Conservation (phyloP, 805 yeast genomes). For the Ogataea corticis region DNA sequence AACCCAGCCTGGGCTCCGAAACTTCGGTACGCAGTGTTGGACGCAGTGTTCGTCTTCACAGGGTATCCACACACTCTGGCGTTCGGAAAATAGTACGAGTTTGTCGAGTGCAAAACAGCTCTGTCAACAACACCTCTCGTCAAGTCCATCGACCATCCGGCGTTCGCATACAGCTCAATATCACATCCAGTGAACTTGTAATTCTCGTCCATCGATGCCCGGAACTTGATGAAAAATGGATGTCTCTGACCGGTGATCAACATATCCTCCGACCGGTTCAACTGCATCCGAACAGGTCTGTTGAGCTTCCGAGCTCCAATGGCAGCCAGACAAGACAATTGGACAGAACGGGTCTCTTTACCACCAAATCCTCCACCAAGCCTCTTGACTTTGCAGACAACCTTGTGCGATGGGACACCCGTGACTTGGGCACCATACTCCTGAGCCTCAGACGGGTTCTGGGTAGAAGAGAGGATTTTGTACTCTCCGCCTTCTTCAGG, state of each 20-base stretch:
- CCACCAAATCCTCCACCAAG: conserved; percentile 55
- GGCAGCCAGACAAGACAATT: conserved; percentile 39
- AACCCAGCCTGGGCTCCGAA: conserved; percentile 54
- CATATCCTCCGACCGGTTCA: conserved; percentile 47
- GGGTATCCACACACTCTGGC: conserved; percentile 39
- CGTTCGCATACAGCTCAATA: conserved; percentile 43
- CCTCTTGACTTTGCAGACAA: conserved; percentile 43
- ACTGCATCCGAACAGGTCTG: conserved; percentile 43
- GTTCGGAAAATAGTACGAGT: conserved; percentile 45
- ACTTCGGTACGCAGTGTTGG: conserved; percentile 51
- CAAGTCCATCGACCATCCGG: conserved; percentile 50
- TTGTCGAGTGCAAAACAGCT: conserved; percentile 44
- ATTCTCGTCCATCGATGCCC: conserved; percentile 42
- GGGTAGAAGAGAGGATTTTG: conserved; percentile 44
- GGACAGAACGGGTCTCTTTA: conserved; percentile 45
- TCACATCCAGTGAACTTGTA: conserved; percentile 42
- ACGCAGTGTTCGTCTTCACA: conserved; percentile 46
- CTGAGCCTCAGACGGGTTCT: conserved; percentile 47
- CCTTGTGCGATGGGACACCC: conserved; percentile 42
- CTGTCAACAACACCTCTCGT: conserved; percentile 51
- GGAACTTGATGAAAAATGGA: conserved; percentile 45
- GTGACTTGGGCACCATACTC: conserved; percentile 42
- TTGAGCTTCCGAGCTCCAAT: conserved; percentile 44
- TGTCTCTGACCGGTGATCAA: conserved; percentile 47
- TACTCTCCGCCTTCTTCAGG: conserved; percentile 50